Conservation (phyloP, 192 early-diverging fungal genomes). For the Hyaloraphidium curvatum region DNA sequence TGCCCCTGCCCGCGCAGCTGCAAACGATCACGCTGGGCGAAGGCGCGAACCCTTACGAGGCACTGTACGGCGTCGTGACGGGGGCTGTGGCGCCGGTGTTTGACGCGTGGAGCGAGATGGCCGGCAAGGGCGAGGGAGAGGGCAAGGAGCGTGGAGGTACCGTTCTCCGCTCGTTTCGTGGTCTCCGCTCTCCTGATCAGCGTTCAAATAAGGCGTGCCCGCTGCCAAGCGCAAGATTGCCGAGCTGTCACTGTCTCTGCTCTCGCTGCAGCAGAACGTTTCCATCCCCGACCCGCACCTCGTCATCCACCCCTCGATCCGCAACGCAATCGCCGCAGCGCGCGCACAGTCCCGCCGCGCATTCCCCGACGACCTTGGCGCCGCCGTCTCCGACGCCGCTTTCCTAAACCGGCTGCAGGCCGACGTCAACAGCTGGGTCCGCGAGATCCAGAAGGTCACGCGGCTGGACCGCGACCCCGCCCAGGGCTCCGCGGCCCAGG, state of each 20-base stretch:
- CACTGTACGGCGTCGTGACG: conserved; percentile 1
- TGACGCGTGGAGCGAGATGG: background rate
- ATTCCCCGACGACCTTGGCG: conserved; percentile 53
- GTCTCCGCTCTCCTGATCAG: background rate
- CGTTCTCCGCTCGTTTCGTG: background rate
- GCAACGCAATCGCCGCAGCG: conserved; percentile 25
- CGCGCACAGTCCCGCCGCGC: conserved; percentile 39
- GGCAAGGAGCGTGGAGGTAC: no score
- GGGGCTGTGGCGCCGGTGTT: conserved; percentile 3
- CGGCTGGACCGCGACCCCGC: conserved; percentile 80
- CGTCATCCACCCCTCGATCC: conserved; percentile 70
- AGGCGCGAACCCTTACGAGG: no score
- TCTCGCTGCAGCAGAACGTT: conserved; percentile 93
- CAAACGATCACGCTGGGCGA: background rate
- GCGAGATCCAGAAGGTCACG: conserved; percentile 98
- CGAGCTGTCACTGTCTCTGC: conserved; percentile 84
- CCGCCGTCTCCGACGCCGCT: conserved; percentile 51
- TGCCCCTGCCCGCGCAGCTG: no score
- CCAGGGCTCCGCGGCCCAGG: conserved; percentile 82
- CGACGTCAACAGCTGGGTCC: conserved; percentile 97
- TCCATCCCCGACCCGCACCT: conserved; percentile 88
- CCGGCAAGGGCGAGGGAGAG: no score
- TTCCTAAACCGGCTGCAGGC: conserved; percentile 87
- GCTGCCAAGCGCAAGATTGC: conserved; percentile 91
- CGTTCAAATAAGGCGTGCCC: conserved; percentile 2